phyloP scores from a whole-genome alignment of 164 flowering plant species.

The Macadamia tetraphylla region DNA sequence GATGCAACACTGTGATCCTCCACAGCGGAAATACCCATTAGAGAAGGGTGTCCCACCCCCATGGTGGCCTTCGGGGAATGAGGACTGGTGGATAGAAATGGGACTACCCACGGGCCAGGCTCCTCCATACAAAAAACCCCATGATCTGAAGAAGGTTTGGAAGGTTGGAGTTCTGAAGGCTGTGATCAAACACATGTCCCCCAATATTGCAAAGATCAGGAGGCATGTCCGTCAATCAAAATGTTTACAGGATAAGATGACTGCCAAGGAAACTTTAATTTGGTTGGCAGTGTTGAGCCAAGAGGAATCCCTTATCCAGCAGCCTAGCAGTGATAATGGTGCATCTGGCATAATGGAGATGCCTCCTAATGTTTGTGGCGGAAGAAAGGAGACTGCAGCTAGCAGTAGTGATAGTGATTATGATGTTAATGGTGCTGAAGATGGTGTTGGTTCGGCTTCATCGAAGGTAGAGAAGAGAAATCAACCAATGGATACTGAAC shows the following conservation, averaged over 20 bases:
- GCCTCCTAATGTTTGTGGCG: slow-evolving; percentile 25
- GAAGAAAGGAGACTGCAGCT: slow-evolving; percentile 33
- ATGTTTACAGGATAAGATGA: slow-evolving; percentile 82
- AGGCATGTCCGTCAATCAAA: slow-evolving; percentile 67
- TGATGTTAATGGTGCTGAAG: slow-evolving; percentile 58
- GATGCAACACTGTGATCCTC: slow-evolving; percentile 43
- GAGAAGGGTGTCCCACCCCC: slow-evolving; percentile 37
- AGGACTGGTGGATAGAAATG: slow-evolving; percentile 31
- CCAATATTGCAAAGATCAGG: slow-evolving; percentile 75
- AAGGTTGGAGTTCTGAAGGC: slow-evolving; percentile 54
- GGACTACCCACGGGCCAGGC: slow-evolving; percentile 24
- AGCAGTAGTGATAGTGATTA: slow-evolving; percentile 65
- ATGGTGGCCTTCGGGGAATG: slow-evolving; percentile 40
- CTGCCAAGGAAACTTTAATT: slow-evolving; percentile 74
- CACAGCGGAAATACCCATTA: slow-evolving; percentile 34
- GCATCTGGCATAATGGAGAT: slow-evolving; percentile 48
- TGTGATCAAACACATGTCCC: slow-evolving; percentile 92
- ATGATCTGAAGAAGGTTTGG: slow-evolving; percentile 46
- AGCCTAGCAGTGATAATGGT: slow-evolving; percentile 54
- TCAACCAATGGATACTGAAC: slow-evolving; percentile 26
- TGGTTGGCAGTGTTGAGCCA: slow-evolving; percentile 68
- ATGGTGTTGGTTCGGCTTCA: slow-evolving; percentile 44
- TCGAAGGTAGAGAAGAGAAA: slow-evolving; percentile 50
- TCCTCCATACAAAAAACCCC: slow-evolving; percentile 44
- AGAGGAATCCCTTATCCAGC: slow-evolving; percentile 54